Percentiles rank a stretch among this genome's conserved stretches.
phyloP scores from a whole-genome alignment of 2,329 filamentous ascomycete species.

The Ophiostoma sp. region DNA sequence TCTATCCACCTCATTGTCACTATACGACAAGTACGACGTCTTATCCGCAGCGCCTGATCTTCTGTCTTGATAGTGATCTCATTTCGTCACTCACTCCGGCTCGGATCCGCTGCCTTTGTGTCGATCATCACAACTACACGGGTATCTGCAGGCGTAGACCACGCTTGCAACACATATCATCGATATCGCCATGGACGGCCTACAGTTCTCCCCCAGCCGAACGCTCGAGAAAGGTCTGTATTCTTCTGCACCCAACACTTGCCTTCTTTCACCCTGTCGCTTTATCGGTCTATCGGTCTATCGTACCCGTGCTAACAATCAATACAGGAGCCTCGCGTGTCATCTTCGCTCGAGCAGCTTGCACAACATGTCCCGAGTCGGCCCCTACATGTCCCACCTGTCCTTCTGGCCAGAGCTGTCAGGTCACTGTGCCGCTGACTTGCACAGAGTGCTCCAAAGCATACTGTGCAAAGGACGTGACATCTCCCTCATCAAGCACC shows the following conservation, averaged over 20 bases:
- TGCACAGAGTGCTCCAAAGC: constrained; percentile 46
- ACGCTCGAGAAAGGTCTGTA: background rate
- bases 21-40: background rate
- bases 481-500: constrained; percentile 27
- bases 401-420: constrained; percentile 40
- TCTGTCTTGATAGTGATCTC: background rate
- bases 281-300: background rate
- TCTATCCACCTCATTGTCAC: background rate
- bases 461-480: constrained; percentile 38
- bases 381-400: constrained; percentile 45
- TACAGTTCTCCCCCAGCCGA: background rate
- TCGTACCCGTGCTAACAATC: background rate
- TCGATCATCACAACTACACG: background rate
- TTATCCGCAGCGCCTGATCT: background rate
- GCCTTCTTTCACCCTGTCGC: no score
- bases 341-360: constrained; percentile 39
- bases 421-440: constrained; percentile 42
- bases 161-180: background rate
- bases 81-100: background rate
- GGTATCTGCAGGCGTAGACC: background rate
- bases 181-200: background rate
- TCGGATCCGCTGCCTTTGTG: background rate
- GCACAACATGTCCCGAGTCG: constrained; percentile 43
- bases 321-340: constrained; percentile 29
- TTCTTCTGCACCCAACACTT: background rate